Conservation (phyloP, 2,329 filamentous ascomycete species). For the Sporothrix luriei region DNA sequence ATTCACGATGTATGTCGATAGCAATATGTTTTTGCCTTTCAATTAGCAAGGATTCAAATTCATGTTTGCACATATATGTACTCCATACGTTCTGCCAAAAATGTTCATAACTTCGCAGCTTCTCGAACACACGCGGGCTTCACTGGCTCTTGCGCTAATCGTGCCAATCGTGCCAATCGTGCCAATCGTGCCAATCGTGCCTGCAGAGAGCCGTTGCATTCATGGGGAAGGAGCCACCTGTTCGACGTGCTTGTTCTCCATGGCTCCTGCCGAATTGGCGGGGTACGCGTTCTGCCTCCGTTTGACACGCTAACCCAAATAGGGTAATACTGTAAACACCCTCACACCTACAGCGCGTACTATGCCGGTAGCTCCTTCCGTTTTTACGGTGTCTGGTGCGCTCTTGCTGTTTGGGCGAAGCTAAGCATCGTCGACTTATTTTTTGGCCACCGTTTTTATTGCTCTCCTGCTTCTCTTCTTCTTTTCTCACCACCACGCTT, state of each 20-base stretch:
- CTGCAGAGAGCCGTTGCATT: slow-evolving; percentile 12
- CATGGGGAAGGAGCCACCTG: background rate
- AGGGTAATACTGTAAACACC: slow-evolving; percentile 30
- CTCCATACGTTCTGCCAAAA: background rate
- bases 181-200: background rate
- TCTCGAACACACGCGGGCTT: background rate
- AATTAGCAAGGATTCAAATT: too few relatives aligned
- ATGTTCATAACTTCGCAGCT: background rate
- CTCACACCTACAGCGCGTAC: slow-evolving; percentile 17
- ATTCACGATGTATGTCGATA: too few relatives aligned
- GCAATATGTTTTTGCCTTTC: too few relatives aligned
- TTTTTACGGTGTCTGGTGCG: slow-evolving; percentile 9
- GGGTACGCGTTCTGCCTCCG: slow-evolving; percentile 25
- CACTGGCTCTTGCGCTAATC: slow-evolving; percentile 12
- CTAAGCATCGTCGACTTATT: slow-evolving; percentile 24
- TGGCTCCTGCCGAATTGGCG: slow-evolving; percentile 26
- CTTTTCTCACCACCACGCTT: slow-evolving; percentile 1
- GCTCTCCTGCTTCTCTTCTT: background rate
- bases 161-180: slow-evolving; percentile 14
- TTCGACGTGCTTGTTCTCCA: background rate
- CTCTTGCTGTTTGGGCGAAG: background rate
- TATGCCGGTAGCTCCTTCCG: slow-evolving; percentile 10
- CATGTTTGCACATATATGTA: too few relatives aligned
- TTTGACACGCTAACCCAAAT: slow-evolving; percentile 19
- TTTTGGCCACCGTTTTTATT: background rate